Conservation (phyloP, 148 eudicot genomes). For the Cornus suecica region DNA sequence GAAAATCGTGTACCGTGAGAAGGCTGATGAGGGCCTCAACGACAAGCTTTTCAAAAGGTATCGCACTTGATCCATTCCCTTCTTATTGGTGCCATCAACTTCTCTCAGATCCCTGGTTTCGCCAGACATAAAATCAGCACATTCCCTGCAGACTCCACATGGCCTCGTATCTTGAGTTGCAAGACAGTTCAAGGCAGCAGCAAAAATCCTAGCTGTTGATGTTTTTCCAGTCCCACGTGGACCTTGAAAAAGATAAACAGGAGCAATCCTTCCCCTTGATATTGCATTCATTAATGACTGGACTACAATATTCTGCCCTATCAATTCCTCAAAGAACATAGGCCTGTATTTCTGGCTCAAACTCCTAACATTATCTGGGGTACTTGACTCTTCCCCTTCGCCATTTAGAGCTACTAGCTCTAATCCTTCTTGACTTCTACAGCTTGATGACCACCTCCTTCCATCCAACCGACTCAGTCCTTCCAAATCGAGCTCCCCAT, state of each 20-base stretch:
- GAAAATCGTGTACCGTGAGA: conserved; percentile 54
- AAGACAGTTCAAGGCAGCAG: conserved; percentile 90
- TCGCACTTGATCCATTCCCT: conserved; percentile 58
- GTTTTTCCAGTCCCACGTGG: conserved; percentile 99
- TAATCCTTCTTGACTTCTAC: conserved; percentile 72
- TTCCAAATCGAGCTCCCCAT: conserved; percentile 87
- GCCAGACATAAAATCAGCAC: conserved; percentile 71
- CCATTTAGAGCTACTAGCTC: conserved; percentile 52
- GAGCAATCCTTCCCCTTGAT: conserved; percentile 70
- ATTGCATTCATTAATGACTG: conserved; percentile 78
- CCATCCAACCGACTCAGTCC: conserved; percentile 90
- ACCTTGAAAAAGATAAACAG: conserved; percentile 91
- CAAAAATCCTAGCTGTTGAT: conserved; percentile 76
- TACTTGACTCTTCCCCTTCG: conserved; percentile 55
- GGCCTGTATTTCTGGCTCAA: conserved; percentile 91
- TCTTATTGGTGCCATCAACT: conserved; percentile 72
- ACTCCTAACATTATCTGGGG: conserved; percentile 66
- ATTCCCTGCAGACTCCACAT: conserved; percentile 87
- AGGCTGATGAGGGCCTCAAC: conserved; percentile 42
- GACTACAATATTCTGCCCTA: conserved; percentile 86
- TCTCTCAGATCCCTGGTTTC: conserved; percentile 58
- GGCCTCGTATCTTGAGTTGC: conserved; percentile 80
- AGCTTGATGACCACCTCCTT: conserved; percentile 87
- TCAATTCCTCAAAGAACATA: conserved; percentile 76
- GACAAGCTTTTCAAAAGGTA: conserved; percentile 58